These are phyloP conservation scores for Moniliophthora roreri DNA, from an alignment of 1,284 basidiomycete species.

Conservation along the genomic window DNA sequence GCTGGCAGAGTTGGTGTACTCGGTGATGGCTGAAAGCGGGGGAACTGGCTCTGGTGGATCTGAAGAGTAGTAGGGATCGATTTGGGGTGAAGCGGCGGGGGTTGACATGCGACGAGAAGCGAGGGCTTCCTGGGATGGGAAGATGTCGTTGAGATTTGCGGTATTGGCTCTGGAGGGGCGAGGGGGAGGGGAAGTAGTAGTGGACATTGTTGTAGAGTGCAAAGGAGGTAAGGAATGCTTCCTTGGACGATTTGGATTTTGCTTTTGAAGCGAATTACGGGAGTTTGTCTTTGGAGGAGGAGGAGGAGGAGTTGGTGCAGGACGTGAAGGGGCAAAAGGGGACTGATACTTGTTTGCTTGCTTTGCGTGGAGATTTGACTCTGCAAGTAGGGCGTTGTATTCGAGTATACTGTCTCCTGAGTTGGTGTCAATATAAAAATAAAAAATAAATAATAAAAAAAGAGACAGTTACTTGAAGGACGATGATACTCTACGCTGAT, in stretches of 20 bases:
- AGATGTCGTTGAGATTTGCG: slow-evolving; percentile 73
- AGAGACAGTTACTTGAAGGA: slow-evolving; percentile 1
- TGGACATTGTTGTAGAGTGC: slow-evolving; percentile 7
- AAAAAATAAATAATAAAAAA: slow-evolving; percentile 1
- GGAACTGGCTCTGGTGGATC: slow-evolving; percentile 47
- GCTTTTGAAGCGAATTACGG: slow-evolving; percentile 18
- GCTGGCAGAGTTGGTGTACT: slow-evolving; percentile 23
- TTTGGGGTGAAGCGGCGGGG: slow-evolving; percentile 36
- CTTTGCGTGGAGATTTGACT: slow-evolving; percentile 57
- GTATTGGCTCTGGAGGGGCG: slow-evolving; percentile 82
- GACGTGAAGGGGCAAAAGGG: slow-evolving; percentile 45
- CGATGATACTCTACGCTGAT: slow-evolving; percentile 4
- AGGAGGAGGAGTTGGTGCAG: slow-evolving; percentile 57
- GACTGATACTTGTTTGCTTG: slow-evolving; percentile 45
- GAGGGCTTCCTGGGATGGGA: slow-evolving; percentile 36
- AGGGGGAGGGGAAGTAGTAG: slow-evolving; percentile 56
- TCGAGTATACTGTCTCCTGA: slow-evolving; percentile 60
- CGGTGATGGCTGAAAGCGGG: slow-evolving; percentile 31
- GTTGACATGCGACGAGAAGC: slow-evolving; percentile 54
- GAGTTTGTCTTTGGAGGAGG: slow-evolving; percentile 34
- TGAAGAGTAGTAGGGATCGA: slow-evolving; percentile 39
- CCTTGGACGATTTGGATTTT: slow-evolving; percentile 24
- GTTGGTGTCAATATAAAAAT: background rate
- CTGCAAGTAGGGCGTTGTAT: slow-evolving; percentile 66
- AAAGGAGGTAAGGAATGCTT: slow-evolving; percentile 34